phyloP scores from a whole-genome alignment of 768 basidiomycete species.

The Suillus sp. region DNA sequence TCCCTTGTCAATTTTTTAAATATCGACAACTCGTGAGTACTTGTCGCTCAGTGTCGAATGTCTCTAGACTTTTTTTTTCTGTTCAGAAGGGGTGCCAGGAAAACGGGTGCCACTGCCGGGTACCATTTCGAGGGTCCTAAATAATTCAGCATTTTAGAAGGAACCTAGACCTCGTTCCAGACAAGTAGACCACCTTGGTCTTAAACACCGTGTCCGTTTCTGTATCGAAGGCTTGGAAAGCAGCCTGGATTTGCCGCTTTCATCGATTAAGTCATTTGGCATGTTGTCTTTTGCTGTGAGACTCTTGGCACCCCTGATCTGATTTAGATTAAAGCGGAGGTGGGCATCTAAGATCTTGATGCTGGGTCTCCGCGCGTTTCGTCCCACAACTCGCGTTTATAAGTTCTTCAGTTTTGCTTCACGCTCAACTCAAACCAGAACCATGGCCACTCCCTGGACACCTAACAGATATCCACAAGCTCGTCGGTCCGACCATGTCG shows the following conservation, averaged over 20 bases:
- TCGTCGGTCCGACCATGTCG: constrained; percentile 65
- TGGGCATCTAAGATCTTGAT: constrained; percentile 17
- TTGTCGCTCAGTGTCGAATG: constrained; percentile 5
- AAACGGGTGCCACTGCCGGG: constrained; percentile 11
- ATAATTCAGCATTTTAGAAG: constrained; percentile 10
- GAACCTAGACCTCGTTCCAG: constrained; percentile 17
- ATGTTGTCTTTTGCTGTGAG: constrained; percentile 18
- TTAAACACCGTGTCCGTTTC: constrained; percentile 11
- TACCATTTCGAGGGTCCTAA: constrained; percentile 7
- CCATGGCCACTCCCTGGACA: constrained; percentile 49
- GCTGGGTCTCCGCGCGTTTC: constrained; percentile 18
- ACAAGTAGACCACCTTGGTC: constrained; percentile 8
- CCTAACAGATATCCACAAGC: constrained; percentile 64
- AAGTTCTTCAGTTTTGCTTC: constrained; percentile 26
- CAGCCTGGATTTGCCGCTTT: constrained; percentile 12
- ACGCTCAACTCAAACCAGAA: constrained; percentile 16
- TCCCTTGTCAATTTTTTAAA: constrained; percentile 2
- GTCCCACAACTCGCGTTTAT: constrained; percentile 24
- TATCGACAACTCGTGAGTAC: constrained; percentile 2
- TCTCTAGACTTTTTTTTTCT: constrained; percentile 1
- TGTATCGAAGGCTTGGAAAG: constrained; percentile 13
- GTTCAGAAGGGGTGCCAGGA: constrained; percentile 3
- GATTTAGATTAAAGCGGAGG: constrained; percentile 25
- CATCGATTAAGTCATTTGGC: constrained; percentile 25
- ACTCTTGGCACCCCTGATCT: constrained; percentile 36